Evolutionary conservation across 805 yeast genomes (phyloP).

Genomic region (Candida ulmi): DNA sequence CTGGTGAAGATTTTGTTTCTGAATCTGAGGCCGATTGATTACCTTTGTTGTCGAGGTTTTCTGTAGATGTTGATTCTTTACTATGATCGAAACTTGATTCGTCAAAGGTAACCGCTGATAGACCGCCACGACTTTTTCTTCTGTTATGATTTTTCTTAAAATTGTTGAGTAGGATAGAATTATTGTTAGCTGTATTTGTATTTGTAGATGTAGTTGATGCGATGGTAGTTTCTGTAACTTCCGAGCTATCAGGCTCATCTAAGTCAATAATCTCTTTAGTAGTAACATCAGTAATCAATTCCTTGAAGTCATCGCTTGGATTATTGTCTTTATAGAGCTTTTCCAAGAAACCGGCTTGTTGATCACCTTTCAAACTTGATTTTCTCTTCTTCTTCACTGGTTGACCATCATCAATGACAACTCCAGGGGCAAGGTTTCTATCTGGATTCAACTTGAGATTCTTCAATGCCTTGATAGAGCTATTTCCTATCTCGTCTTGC

Average conservation of each 20-base stretch:
- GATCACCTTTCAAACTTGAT: not conserved
- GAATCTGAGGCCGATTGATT: no score
- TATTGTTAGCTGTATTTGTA: not conserved
- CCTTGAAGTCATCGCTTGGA: constrained; percentile 12
- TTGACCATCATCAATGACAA: constrained; percentile 12
- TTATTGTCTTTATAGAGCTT: constrained; percentile 7
- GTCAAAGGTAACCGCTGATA: constrained; percentile 20
- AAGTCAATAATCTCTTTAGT: constrained; percentile 11
- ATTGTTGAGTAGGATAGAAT: not conserved
- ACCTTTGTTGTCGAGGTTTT: no score
- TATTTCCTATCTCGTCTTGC: constrained; percentile 50
- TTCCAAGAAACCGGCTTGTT: constrained; percentile 9
- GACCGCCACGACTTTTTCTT: constrained; percentile 23
- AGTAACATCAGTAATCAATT: constrained; percentile 19
- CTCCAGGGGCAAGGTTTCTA: constrained; percentile 28
- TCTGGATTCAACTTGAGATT: constrained; percentile 36
- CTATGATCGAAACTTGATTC: constrained; percentile 4
- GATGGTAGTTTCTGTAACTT: not conserved
- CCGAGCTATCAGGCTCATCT: constrained; percentile 8
- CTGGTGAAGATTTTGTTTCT: not conserved
- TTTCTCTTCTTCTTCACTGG: constrained; percentile 13
- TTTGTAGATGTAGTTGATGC: not conserved
- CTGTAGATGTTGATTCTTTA: no score
- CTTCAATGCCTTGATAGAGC: constrained; percentile 29
- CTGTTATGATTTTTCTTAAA: constrained; percentile 18